A percentile compares a stretch with the other conserved stretches of the same genome.
These are phyloP conservation scores for Fagopyrum esculentum DNA, from an alignment of 148 eudicot genomes.

Conservation along the genomic window DNA sequence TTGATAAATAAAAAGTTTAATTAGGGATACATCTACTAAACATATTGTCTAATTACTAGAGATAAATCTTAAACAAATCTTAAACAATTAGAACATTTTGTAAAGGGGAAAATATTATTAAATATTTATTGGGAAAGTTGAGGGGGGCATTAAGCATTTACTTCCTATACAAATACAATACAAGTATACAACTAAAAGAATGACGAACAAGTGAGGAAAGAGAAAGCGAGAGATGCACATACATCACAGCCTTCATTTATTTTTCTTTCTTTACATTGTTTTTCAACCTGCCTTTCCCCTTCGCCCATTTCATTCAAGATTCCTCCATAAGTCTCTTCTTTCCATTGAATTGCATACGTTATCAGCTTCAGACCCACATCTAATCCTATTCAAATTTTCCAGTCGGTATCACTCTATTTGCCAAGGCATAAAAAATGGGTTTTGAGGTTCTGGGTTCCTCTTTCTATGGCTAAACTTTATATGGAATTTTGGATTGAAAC, in stretches of 20 bases:
- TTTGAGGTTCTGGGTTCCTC: constrained; percentile 9
- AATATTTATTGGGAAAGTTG: not conserved
- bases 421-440: constrained; percentile 1
- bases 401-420: constrained; percentile 5
- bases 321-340: constrained; percentile 4
- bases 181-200: not conserved
- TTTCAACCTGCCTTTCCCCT: constrained; percentile 16
- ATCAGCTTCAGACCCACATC: constrained; percentile 9
- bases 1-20: too few species aligned
- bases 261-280: not conserved
- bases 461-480: not conserved
- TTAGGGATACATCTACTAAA: too few species aligned
- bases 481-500: not conserved
- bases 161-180: constrained; percentile 1
- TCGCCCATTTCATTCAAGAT: constrained; percentile 11
- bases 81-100: too few species aligned
- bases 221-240: constrained; percentile 3
- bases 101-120: not conserved
- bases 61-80: too few species aligned
- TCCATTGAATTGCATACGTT: not conserved
- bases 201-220: not conserved
- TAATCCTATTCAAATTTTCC: not conserved
- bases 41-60: too few species aligned
- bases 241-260: not conserved
- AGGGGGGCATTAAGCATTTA: constrained; percentile 8